Percentiles rank a stretch among this genome's conserved stretches.
Conservation (phyloP, 345 rosid genomes). For the Passiflora organensis region DNA sequence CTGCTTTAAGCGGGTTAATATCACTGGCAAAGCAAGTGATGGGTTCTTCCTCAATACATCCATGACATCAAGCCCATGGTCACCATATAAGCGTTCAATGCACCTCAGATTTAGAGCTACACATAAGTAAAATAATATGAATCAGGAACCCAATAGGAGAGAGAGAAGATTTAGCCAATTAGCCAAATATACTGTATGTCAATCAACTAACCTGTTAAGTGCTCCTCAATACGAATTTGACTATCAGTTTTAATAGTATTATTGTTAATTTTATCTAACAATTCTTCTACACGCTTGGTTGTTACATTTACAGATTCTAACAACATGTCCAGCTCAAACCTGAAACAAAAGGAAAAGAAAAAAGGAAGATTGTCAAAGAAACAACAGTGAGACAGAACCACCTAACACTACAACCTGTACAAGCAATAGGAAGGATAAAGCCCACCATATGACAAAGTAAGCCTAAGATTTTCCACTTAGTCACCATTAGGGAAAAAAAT, state of each 20-base stretch:
- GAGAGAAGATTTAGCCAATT: constrained; percentile 11
- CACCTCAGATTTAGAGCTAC: constrained; percentile 88
- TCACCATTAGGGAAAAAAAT: too few relatives aligned
- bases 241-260: constrained; percentile 51
- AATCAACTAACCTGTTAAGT: constrained; percentile 66
- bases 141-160: constrained; percentile 5
- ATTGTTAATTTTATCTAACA: constrained; percentile 63
- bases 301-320: constrained; percentile 86
- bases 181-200: constrained; percentile 2
- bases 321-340: constrained; percentile 98
- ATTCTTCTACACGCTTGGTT: constrained; percentile 75
- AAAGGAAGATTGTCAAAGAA: too few relatives aligned
- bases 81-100: constrained; percentile 91
- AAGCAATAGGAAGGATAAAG: too few relatives aligned
- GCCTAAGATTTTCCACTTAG: too few relatives aligned
- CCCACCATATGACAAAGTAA: too few relatives aligned
- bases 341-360: constrained; percentile 16
- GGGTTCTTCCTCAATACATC: constrained; percentile 81
- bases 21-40: constrained; percentile 79
- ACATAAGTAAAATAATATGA: constrained; percentile 15
- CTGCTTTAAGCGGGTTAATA: constrained; percentile 92
- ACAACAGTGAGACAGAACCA: too few relatives aligned
- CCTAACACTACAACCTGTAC: too few relatives aligned
- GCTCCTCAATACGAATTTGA: constrained; percentile 62
- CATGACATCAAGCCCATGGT: constrained; percentile 96